Conservation (phyloP, 768 basidiomycete species). For the Termitomyces sp. region DNA sequence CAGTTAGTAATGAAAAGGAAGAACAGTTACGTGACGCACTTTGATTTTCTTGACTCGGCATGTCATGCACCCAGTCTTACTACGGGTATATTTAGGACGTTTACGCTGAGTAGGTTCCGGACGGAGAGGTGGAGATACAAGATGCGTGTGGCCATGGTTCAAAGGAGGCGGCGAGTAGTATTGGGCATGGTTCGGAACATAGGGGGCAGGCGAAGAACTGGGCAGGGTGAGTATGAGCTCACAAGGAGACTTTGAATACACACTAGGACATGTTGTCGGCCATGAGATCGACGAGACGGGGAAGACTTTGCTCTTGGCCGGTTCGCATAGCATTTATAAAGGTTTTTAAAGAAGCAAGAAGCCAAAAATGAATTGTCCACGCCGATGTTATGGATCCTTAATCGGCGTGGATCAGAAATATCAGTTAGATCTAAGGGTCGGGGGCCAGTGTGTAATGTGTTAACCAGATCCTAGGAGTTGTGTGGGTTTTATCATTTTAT, state of each 20-base stretch:
- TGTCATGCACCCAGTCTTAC: slow-evolving; percentile 91
- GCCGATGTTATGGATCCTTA: slow-evolving; percentile 35
- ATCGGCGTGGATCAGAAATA: slow-evolving; percentile 52
- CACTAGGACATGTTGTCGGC: slow-evolving; percentile 52
- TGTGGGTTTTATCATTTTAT: slow-evolving; percentile 38
- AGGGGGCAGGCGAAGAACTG: slow-evolving; percentile 30
- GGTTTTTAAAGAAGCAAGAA: slow-evolving; percentile 30
- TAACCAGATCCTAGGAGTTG: slow-evolving; percentile 39
- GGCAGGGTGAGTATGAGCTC: slow-evolving; percentile 23
- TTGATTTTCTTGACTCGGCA: slow-evolving; percentile 96
- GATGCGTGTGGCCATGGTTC: slow-evolving; percentile 41
- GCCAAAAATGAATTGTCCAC: slow-evolving; percentile 35
- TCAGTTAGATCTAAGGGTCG: slow-evolving; percentile 70
- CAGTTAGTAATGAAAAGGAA: slow-evolving; percentile 3
- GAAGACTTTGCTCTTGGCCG: slow-evolving; percentile 29
- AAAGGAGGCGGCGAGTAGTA: slow-evolving; percentile 34
- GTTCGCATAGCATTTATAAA: slow-evolving; percentile 51
- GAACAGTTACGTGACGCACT: slow-evolving; percentile 37
- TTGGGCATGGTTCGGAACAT: slow-evolving; percentile 32
- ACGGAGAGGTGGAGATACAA: slow-evolving; percentile 42
- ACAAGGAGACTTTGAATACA: slow-evolving; percentile 19
- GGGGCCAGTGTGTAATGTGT: slow-evolving; percentile 36
- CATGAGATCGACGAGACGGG: slow-evolving; percentile 40
- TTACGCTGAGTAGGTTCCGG: slow-evolving; percentile 56
- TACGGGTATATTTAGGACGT: slow-evolving; percentile 89